A percentile compares a stretch with the other conserved stretches of the same genome.
phyloP scores from a whole-genome alignment of 345 rosid species.

The Leavenworthia alabamica region DNA sequence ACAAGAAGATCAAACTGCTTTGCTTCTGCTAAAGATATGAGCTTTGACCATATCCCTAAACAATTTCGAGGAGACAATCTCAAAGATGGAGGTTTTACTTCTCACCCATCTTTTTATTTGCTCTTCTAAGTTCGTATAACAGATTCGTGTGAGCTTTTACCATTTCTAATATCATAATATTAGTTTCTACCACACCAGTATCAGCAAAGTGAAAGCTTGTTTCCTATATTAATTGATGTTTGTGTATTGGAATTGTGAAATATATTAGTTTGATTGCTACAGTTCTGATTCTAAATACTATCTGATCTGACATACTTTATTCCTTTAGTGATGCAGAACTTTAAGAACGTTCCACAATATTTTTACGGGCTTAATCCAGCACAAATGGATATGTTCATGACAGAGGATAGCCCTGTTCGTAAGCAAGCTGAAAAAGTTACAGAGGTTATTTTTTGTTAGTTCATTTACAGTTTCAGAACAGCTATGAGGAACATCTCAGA shows the following conservation, averaged over 20 bases:
- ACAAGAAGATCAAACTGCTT: slow-evolving; percentile 31
- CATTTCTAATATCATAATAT: too few relatives aligned
- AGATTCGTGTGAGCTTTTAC: neutral
- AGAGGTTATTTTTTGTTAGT: slow-evolving; percentile 42
- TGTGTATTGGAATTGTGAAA: neutral
- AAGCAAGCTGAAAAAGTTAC: slow-evolving; percentile 61
- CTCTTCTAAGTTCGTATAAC: too few relatives aligned
- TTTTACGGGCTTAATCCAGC: slow-evolving; percentile 79
- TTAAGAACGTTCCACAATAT: slow-evolving; percentile 60
- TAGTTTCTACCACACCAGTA: neutral
- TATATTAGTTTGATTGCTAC: neutral
- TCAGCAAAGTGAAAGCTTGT: neutral
- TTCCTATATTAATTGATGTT: neutral
- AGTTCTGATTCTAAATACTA: neutral
- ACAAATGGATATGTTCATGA: slow-evolving; percentile 92
- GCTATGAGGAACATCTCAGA: neutral
- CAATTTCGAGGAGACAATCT: slow-evolving; percentile 73
- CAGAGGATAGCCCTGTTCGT: slow-evolving; percentile 62
- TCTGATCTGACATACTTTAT: neutral
- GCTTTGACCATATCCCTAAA: slow-evolving; percentile 62
- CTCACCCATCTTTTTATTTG: too few relatives aligned
- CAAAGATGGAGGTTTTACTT: slow-evolving; percentile 58
- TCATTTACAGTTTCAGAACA: neutral
- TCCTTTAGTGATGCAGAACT: slow-evolving; percentile 68
- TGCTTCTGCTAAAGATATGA: slow-evolving; percentile 39